Percentiles rank a stretch among this genome's conserved stretches.
Evolutionary conservation across 1,284 basidiomycete genomes (phyloP).

Genomic region (Rhodofomes roseus): DNA sequence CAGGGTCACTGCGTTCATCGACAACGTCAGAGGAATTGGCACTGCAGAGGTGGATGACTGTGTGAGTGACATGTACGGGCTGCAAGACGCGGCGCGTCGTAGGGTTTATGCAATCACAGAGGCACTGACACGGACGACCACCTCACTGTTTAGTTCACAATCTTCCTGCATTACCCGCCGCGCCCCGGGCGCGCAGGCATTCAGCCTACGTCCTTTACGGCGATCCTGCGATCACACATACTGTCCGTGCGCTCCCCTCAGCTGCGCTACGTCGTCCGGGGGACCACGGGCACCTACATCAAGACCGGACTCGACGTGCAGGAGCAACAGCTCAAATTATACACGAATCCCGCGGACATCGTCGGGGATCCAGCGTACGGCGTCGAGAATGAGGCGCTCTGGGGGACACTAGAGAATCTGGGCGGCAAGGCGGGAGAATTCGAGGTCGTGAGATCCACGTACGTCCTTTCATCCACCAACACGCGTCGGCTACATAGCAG

Average conservation of each 20-base stretch:
- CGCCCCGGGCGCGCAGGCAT: constrained; percentile 20
- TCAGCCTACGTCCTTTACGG: constrained; percentile 57
- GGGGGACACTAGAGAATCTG: constrained; percentile 51
- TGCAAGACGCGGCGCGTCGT: too few species aligned
- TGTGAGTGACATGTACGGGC: constrained; percentile 33
- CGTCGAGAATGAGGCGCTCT: constrained; percentile 53
- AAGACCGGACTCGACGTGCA: constrained; percentile 81
- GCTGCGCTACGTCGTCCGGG: constrained; percentile 65
- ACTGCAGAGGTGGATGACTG: constrained; percentile 63
- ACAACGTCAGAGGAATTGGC: constrained; percentile 65
- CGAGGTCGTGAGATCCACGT: constrained; percentile 47
- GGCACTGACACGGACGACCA: not conserved
- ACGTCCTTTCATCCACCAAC: constrained; percentile 19
- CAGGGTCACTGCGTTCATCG: constrained; percentile 64
- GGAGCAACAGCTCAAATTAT: constrained; percentile 64
- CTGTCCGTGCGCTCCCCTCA: constrained; percentile 66
- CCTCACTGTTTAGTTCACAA: constrained; percentile 50
- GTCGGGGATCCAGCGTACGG: constrained; percentile 33
- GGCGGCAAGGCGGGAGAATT: constrained; percentile 31
- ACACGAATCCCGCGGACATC: constrained; percentile 44
- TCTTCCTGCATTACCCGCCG: constrained; percentile 57
- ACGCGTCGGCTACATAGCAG: not conserved
- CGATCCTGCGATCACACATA: constrained; percentile 64
- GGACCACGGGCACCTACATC: constrained; percentile 68
- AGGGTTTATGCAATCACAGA: not conserved